Evolutionary conservation across 495 filamentous ascomycete genomes (phyloP).

Genomic region (Aeminium ludgeri): DNA sequence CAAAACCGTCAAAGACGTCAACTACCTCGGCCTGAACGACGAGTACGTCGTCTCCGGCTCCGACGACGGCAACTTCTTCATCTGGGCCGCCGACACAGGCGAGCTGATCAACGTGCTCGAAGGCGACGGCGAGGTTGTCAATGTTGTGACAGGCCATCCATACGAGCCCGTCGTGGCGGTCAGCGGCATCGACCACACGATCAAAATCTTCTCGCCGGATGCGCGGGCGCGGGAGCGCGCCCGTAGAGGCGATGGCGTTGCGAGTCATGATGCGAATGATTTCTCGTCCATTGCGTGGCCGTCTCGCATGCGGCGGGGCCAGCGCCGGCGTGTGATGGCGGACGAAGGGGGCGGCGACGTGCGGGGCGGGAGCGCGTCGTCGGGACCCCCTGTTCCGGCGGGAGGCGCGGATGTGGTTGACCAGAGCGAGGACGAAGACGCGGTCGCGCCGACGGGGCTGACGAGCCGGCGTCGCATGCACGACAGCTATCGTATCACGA

Average conservation of each 20-base stretch:
- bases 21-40: constrained; percentile 54
- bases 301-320: constrained; percentile 1
- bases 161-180: constrained; percentile 56
- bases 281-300: constrained; percentile 25
- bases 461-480: constrained; percentile 42
- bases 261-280: constrained; percentile 19
- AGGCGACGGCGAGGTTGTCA: constrained; percentile 57
- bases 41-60: constrained; percentile 60
- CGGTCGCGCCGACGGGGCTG: constrained; percentile 28
- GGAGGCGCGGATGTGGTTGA: constrained; percentile 1
- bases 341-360: neutral
- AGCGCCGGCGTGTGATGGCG: neutral
- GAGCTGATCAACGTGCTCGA: constrained; percentile 51
- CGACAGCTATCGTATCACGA: constrained; percentile 45
- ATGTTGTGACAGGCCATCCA: constrained; percentile 58
- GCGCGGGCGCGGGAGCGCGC: constrained; percentile 40
- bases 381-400: constrained; percentile 1
- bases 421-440: constrained; percentile 16
- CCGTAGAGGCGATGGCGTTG: constrained; percentile 37
- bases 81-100: constrained; percentile 49
- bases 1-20: constrained; percentile 60
- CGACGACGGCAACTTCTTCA: constrained; percentile 55
- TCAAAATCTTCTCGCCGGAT: constrained; percentile 62
- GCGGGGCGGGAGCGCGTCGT: constrained; percentile 2
- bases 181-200: constrained; percentile 57